Evolutionary conservation across 2,329 filamentous ascomycete species (phyloP).

Genomic region (Exserohilum rostratum): DNA sequence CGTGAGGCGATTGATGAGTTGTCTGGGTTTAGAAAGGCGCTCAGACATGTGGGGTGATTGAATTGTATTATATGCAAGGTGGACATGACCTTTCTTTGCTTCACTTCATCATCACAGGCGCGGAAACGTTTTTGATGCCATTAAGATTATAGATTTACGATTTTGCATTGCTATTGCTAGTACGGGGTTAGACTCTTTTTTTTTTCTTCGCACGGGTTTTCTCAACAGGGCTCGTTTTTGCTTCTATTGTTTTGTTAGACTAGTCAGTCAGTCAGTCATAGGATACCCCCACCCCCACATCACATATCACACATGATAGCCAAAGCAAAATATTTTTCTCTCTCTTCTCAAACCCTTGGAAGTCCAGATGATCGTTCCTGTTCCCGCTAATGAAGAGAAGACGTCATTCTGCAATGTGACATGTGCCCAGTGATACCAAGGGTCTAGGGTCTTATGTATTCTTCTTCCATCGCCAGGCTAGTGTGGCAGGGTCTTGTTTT

Average conservation of each 20-base stretch:
- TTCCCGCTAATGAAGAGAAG: too few species aligned
- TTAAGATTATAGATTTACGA: background rate
- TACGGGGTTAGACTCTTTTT: background rate
- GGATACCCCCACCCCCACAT: background rate
- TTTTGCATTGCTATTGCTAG: background rate
- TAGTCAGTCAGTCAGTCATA: background rate
- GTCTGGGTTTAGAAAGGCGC: conserved; percentile 13
- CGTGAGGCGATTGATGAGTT: conserved; percentile 14
- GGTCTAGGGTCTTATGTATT: too few species aligned
- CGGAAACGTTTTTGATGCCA: too few species aligned
- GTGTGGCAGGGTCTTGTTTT: too few species aligned
- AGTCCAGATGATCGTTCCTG: too few species aligned
- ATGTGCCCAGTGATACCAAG: too few species aligned
- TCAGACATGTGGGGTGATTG: conserved; percentile 14
- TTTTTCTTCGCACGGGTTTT: background rate
- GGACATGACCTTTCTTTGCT: background rate
- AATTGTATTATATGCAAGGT: background rate
- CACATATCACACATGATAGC: too few species aligned
- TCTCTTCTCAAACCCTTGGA: too few species aligned
- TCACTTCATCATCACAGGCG: background rate
- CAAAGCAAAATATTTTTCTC: too few species aligned
- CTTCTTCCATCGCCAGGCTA: too few species aligned
- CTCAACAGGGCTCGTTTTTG: background rate
- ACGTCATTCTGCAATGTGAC: too few species aligned
- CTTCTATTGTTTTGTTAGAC: background rate